Evolutionary conservation across 495 filamentous ascomycete genomes (phyloP), one percentile per base, ranked within the genome.

Genomic region (Pyrenopolyporus hunteri): DNA sequence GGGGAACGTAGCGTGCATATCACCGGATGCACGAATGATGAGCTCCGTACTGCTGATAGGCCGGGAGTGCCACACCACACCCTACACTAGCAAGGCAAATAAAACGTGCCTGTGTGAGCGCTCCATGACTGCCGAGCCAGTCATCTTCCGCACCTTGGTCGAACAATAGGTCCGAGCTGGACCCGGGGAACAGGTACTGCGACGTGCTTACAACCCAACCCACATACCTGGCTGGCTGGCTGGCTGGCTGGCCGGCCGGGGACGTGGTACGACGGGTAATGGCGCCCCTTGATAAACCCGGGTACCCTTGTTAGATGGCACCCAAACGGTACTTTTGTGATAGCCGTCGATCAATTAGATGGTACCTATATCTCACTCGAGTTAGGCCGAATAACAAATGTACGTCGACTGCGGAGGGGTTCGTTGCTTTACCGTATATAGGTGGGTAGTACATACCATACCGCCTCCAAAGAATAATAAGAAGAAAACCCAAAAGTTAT

Each of bases 71-170:
- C 35, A 49, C 31, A 49, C 59, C 17, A 28, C 36, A 51, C 26
- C 20, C 36, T 31, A 17, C 22, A 25, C 29, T 50, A 60, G 48
- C 40, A 53, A 37, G 35, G 53, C 25, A 55, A 59, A 44, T 45
- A 47, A 49, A 64, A 64, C 46, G 62, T 65, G 62, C 48, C 37
- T 65, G 50, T 39, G 56, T 65, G 62, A 59, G 56, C 62, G 52
- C 53, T 32, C 45, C 36, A 64, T 40, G 56, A 43, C 39, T 65
- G 56, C 62, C 62, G 62, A 50, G 32, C 62, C 62, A 60, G 49
- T 60, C 31, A 60, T 11, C 36, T 40, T 49, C 17, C 54, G 49
- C 54, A 59, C 40, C 32, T 19, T 50, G 16, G 51, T 56, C 62
- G 37, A 65, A 60, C 62, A 31, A 65, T 19, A 54, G 48, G 42